Base-by-base conservation (phyloP, 495 filamentous ascomycete species). In the Penicillium verhagenii region DNA sequence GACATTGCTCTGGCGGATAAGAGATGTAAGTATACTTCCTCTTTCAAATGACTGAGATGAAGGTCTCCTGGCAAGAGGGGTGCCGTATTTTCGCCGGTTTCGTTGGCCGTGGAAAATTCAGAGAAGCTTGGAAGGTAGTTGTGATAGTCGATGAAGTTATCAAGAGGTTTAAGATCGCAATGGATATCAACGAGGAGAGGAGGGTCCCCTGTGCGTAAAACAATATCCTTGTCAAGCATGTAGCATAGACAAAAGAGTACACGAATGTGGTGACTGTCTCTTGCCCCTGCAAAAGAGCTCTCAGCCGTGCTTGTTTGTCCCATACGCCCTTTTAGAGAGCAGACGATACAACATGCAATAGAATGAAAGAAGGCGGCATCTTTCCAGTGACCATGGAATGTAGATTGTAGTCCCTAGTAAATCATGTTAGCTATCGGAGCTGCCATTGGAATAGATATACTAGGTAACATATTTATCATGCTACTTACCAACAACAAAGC, bases 171-270 rank as follows among this genome's bases (percentile, higher is more conserved):
- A 4, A 72, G 48, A 24, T 74, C 68, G 50, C 69, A 72, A 26
- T 63, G 58, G 10, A 42, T 42, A 8, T 66, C 64, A 14, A 45
- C 46, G 18, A 72, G 56, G 21, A 54, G 40, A 6, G 68, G 68
- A 1, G 62, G 65, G 21, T 59, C 54, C 10, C 61, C 64, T 0
- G 66, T 65, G 18, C 59, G 59, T 6, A 74, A 52, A 2, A 60
- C 58, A 2, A 69, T 53, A 3, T 71, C 59, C 48, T 73, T 71
- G 53, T 72, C 69, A 9, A 64, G 16, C 21, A 58, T 52, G 50
- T 67, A 73, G 50, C 53, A 67, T 33, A 68, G 21, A 68, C 70
- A 73, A 47, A 73, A 73, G 0, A 72, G 54, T 6, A 18, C 58
- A 20, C 67, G 60, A 26, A 51, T 49, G 23, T 70, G 68, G 1